Base-by-base conservation (phyloP, 169 alveolate genomes). In the Perkinsus chesapeaki region DNA sequence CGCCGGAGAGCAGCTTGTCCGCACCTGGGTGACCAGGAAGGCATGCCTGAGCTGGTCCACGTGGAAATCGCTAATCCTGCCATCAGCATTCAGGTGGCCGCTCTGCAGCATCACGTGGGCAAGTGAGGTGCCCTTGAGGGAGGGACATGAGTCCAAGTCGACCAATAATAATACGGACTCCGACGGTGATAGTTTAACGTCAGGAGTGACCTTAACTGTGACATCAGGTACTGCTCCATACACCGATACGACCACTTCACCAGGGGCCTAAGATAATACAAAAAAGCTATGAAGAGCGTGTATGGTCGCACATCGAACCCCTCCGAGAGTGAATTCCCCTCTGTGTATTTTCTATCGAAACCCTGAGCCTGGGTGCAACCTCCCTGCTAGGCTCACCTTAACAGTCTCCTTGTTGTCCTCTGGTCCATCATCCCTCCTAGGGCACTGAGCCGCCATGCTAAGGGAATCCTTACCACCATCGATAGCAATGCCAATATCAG, bases 401-500 rank as follows among this genome's bases (percentile, higher is more conserved):
- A 92, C 95, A 3, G 95, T 94, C 92, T 94, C 94, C 38, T 39
- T 91, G 92, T 39, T 72, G 93, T 38, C 48, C 92, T 39, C 43
- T 3, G 92, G 92, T 0, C 92, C 37, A 19, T 60, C 82, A 7
- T 60, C 82, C 27, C 82, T 1, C 12, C 31, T 37, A 36, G 92
- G 72, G 92, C 37, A 39, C 23, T 91, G 93, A 37, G 93, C 73
- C 3, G 93, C 93, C 93, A 92, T 92, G n/a, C 91, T 48, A 12
- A 92, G 60, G 39, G 91, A 43, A 93, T 92, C 95, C 94, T 94
- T 94, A 36, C 96, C 96, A 3, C 96, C 96, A 48, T 94, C 96
- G 31, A 94, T 93, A 91, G 94, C 94, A 10, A 93, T 92, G 90
- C 96, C 96, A 90, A 94, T 37, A 48, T 91, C 94, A 39, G 60